A percentile compares a stretch with the other conserved stretches of the same genome.
These are phyloP conservation scores for Colletotrichum sp. DNA, from an alignment of 2,329 filamentous ascomycete species.

Conservation along the genomic window DNA sequence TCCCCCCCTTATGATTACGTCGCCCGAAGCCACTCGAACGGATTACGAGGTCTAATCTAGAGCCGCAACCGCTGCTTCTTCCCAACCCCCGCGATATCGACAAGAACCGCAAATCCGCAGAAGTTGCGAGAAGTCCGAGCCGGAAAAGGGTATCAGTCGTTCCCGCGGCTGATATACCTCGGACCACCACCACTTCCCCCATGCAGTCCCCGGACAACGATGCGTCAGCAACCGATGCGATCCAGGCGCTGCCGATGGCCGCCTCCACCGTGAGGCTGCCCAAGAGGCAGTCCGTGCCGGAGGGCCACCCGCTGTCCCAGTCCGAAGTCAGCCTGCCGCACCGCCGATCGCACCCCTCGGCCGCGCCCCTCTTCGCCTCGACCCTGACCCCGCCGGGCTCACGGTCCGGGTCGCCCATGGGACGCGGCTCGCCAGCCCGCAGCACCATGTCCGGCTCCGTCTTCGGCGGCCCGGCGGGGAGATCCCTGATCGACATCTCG, in stretches of 20 bases:
- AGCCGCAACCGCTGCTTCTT: neutral
- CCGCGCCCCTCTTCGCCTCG: conserved; percentile 68
- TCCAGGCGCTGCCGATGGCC: conserved; percentile 73
- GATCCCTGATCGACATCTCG: conserved; percentile 48
- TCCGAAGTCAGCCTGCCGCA: conserved; percentile 61
- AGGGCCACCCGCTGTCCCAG: conserved; percentile 50
- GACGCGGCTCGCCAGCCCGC: conserved; percentile 62
- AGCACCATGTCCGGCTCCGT: conserved; percentile 61
- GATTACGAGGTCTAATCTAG: conserved; percentile 3
- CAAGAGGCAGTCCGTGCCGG: conserved; percentile 64
- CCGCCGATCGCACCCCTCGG: conserved; percentile 59
- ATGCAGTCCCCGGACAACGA: conserved; percentile 74
- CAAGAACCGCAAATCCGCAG: neutral
- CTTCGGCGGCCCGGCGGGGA: conserved; percentile 52
- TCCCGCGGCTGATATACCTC: conserved; percentile 9
- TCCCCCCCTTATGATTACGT: conserved; percentile 11
- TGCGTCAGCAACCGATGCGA: conserved; percentile 67
- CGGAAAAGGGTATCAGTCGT: conserved; percentile 15
- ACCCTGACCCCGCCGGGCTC: conserved; percentile 73
- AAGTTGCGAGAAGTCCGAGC: conserved; percentile 1
- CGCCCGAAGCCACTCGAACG: conserved; percentile 3
- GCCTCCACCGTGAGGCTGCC: conserved; percentile 63
- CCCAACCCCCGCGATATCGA: neutral
- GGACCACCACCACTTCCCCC: conserved; percentile 47
- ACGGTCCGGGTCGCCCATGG: conserved; percentile 70